Evolutionary conservation across 1,139 yeast genomes (phyloP), one percentile per base, ranked within the genome.

Genomic region (Maudiozyma humilis): DNA sequence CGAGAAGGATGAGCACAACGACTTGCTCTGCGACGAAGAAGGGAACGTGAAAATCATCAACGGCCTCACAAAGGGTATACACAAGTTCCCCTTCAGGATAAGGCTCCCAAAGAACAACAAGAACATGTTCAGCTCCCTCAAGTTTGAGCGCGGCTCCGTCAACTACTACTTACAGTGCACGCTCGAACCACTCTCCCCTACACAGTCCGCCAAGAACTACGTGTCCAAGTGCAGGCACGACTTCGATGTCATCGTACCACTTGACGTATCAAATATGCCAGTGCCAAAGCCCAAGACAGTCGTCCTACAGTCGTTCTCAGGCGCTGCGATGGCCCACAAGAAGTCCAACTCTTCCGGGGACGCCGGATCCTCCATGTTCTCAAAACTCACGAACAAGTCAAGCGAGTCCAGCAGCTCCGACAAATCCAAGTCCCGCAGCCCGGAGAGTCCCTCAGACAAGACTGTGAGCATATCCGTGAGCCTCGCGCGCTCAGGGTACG

Each of bases 111-210:
- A 44, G n/a, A 39, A 29, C 19, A 40, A 40, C 7, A 42, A 42
- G 14, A 73, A 84, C 49, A 71, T 86, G 3, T 81, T 73, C 60
- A 82, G 91, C 23, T 79, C 89, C 46, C 75, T 88, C 23, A 84
- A 81, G 52, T 88, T 88, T 57, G 96, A 89, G 51, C 79, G 82
- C 53, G 96, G 96, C 8, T 75, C 86, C 16, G 84, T 88, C n/a
- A 64, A 75, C 8, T 87, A 88, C 60, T 63, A 68, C 30, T 65
- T 88, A 38, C 72, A 77, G 44, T 82, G 86, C 1, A 68, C 77
- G 2, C 68, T 83, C 27, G 67, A 65, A 41, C 56, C 50, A 6
- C 36, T 47, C 19, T 43, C 46, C 4, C 33, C 41, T 12, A 38
- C 35, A 23, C 49, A 47, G 35, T 30, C 32, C 12, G 45, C 47